phyloP scores from a whole-genome alignment of 169 alveolate genomes.

The Plasmodium relictum region DNA sequence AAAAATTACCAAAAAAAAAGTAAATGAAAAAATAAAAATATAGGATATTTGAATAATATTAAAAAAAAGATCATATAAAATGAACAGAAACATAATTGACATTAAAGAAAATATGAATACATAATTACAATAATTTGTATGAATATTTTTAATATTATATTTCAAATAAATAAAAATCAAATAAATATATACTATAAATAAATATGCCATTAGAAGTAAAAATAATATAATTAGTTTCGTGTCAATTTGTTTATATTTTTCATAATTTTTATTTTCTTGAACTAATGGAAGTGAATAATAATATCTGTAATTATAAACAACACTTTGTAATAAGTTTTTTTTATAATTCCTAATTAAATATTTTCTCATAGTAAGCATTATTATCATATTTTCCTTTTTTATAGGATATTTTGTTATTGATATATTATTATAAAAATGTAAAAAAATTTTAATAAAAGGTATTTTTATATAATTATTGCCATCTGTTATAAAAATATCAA shows the following conservation, averaged over 20 bases:
- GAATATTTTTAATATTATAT: constrained; percentile 44
- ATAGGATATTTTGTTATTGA: constrained; percentile 31
- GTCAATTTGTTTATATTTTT: not conserved
- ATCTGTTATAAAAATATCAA: constrained; percentile 41
- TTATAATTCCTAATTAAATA: not conserved
- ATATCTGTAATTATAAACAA: constrained; percentile 18
- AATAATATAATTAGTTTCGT: constrained; percentile 7
- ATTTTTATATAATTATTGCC: constrained; percentile 23
- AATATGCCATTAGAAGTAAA: constrained; percentile 1
- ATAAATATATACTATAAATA: constrained; percentile 46
- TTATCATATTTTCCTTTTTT: constrained; percentile 5
- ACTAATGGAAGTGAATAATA: constrained; percentile 52
- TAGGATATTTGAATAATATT: constrained; percentile 24
- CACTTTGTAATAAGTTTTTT: not conserved
- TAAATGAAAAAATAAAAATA: constrained; percentile 28
- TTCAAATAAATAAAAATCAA: constrained; percentile 37
- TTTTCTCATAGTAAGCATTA: constrained; percentile 15
- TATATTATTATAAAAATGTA: constrained; percentile 32
- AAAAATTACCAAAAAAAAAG: constrained; percentile 42
- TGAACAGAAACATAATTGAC: constrained; percentile 26
- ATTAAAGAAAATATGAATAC: constrained; percentile 44
- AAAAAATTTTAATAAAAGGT: constrained; percentile 25
- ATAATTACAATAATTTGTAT: constrained; percentile 28
- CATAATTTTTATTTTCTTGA: not conserved
- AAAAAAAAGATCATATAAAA: constrained; percentile 57